Conservation (phyloP, 2,329 filamentous ascomycete genomes). For the Colletotrichum eremochloae region DNA sequence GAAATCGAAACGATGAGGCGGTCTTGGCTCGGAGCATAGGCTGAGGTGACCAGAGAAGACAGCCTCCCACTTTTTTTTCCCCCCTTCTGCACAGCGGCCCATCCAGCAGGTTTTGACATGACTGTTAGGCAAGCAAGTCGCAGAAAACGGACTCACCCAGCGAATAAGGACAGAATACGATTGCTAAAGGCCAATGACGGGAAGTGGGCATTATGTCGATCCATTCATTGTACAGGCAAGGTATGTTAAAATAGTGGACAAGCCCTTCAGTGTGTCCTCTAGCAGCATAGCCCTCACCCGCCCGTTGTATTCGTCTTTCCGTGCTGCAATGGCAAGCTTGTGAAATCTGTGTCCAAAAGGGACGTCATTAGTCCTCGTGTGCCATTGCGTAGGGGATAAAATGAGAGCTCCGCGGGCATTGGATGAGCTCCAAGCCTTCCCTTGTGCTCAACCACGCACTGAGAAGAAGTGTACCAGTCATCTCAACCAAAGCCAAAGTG, state of each 20-base stretch:
- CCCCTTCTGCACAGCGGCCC: conserved; percentile 40
- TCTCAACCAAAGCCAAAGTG: conserved; percentile 25
- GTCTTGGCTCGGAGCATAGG: not conserved
- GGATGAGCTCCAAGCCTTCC: not conserved
- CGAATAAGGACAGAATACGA: conserved; percentile 31
- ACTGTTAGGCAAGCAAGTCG: conserved; percentile 35
- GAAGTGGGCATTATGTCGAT: conserved; percentile 22
- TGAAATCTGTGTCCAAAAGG: not conserved
- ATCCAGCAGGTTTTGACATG: conserved; percentile 40
- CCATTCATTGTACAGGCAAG: conserved; percentile 16
- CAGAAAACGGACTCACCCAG: conserved; percentile 37
- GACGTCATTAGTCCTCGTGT: conserved; percentile 36
- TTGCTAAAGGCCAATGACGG: conserved; percentile 11
- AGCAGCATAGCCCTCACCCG: not conserved
- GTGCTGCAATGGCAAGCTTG: conserved; percentile 12
- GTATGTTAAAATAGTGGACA: conserved; percentile 1
- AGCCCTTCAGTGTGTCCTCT: not conserved
- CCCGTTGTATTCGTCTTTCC: not conserved
- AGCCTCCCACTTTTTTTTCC: conserved; percentile 41
- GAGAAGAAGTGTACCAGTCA: conserved; percentile 28
- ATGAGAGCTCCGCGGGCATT: conserved; percentile 7
- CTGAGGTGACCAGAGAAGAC: conserved; percentile 14
- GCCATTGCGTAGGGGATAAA: conserved; percentile 2
- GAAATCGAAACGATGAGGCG: not conserved
- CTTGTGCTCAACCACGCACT: not conserved